Base-by-base conservation (phyloP, 495 filamentous ascomycete species). In the Geoglossum glabrum region DNA sequence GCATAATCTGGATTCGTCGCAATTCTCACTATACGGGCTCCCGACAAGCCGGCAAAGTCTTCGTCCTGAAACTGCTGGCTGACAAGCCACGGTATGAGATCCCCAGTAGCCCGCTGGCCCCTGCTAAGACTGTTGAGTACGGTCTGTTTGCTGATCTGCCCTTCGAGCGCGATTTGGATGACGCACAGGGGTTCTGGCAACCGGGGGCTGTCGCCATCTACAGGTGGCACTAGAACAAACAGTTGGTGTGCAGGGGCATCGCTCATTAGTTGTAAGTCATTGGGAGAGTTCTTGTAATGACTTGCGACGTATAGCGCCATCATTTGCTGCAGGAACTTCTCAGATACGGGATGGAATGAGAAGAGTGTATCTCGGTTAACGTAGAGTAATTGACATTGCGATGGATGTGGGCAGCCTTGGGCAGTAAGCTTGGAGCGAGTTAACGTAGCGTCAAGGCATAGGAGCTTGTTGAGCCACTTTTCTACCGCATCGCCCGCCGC, bases 61-160 rank as follows among this genome's bases (percentile, higher is more conserved):
- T 94, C 87, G 63, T 99, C 93, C 66, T 97, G 93, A 72, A 95
- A 99, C 69, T 99, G 93, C 67, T 97, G 92, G 67, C 86, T 90
- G 56, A 99, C 86, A 45, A 97, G 78, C 93, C 93, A 99, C 0
- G 93, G 93, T 55, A 99, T 99, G 49, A 99, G 73, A 67, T 99
- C 93, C 59, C 93, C 93, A 23, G 89, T 85, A 9, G 90, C 86
- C 55, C 94, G 76, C 66, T 89, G 85, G 26, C 93, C 93, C 63
- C 93, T 79, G 65, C 84, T 88, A 60, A 99, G 70, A 64, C 84
- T 83, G 69, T 87, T 90, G 49, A 94, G 74, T 0, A 99, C 89
- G 66, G 86, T 95, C 62, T 95, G 81, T 61, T 80, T 82, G 73
- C 87, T 95, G 66, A 99, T 97, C 61, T 83, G 83, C 61, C 93